Evolutionary conservation across 352 stramenopile genomes (phyloP), one percentile per base, ranked within the genome.

Genomic region (Pythium grandisporangium): DNA sequence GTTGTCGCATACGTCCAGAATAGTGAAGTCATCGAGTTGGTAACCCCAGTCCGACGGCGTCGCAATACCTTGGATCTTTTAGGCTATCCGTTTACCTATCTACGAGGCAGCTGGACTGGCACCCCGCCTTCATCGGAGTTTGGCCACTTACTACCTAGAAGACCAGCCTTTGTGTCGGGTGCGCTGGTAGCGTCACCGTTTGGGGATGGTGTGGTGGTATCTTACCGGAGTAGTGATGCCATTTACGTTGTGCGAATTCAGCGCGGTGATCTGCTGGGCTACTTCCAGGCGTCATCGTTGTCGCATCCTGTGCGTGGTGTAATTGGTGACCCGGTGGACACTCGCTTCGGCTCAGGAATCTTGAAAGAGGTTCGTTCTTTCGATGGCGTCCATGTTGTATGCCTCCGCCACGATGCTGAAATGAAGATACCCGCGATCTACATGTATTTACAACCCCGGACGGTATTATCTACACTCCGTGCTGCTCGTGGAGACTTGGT

Each of bases 401-500:
- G 59, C 11, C 58, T 88, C 26, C 67, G 77, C 20, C 61, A 87
- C 12, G n/a, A n/a, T n/a, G 62, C 63, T 1, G 35, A 85, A 6
- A 61, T 76, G 26, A 52, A 55, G 10, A 53, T 53, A 24, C 25
- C 59, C 19, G 66, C 76, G 52, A 70, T 78, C 42, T 58, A 57
- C 0, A 70, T 61, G n/a, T 90, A 75, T 42, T 42, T 93, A 37
- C 71, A 90, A 35, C 70, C 76, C 0, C 16, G 45, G 10, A 62
- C 54, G 30, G 72, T 93, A 25, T 54, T 63, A 0, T 57, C 71
- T n/a, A 26, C 54, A 13, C 66, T 93, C 30, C 75, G 73, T 24
- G 79, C 79, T 4, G 75, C 68, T 14, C 67, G 76, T n/a, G 79
- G 79, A 7, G 79, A 93, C 39, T 48, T 88, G 4, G 79, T 93